Percentiles rank a stretch among this genome's conserved stretches.
These are phyloP conservation scores for Fusarium gaditjirri DNA, from an alignment of 2,329 filamentous ascomycete genomes.

Conservation along the genomic window DNA sequence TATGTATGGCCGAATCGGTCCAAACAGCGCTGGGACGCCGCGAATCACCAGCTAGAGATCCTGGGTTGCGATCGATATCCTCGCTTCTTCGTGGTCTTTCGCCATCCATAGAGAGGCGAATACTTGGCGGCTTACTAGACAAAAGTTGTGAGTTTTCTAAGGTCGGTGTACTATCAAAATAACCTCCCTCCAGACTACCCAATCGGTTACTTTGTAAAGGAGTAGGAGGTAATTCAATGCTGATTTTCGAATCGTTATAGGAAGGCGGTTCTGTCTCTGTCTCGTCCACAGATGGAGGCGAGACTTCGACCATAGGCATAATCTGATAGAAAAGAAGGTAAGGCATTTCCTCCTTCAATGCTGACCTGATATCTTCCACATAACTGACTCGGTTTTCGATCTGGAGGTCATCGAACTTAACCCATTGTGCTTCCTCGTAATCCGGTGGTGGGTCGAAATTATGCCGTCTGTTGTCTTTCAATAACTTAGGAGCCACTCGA, in stretches of 20 bases:
- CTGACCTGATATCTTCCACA: conserved; percentile 80
- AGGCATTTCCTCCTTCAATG: conserved; percentile 86
- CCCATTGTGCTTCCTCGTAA: conserved; percentile 82
- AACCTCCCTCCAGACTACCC: conserved; percentile 39
- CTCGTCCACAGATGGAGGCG: conserved; percentile 58
- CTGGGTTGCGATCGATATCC: conserved; percentile 54
- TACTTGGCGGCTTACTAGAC: conserved; percentile 57
- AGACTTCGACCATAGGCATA: conserved; percentile 81
- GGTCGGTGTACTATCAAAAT: conserved; percentile 42
- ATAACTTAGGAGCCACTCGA: conserved; percentile 72
- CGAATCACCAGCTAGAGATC: conserved; percentile 49
- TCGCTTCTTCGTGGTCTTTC: conserved; percentile 63
- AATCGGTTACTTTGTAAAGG: conserved; percentile 35
- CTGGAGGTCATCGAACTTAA: conserved; percentile 89
- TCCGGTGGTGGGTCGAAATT: conserved; percentile 69
- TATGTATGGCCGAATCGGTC: conserved; percentile 56
- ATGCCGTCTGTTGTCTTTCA: conserved; percentile 68
- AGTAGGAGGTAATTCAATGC: conserved; percentile 50
- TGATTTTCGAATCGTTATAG: conserved; percentile 64
- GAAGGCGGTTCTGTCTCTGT: conserved; percentile 66
- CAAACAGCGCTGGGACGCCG: conserved; percentile 63
- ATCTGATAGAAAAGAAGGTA: conserved; percentile 97
- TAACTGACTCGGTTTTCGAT: conserved; percentile 74
- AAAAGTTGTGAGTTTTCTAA: conserved; percentile 31
- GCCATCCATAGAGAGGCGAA: conserved; percentile 66